Evolutionary conservation across 306 rosid genomes (phyloP).

Genomic region (Quercus gilva): DNA sequence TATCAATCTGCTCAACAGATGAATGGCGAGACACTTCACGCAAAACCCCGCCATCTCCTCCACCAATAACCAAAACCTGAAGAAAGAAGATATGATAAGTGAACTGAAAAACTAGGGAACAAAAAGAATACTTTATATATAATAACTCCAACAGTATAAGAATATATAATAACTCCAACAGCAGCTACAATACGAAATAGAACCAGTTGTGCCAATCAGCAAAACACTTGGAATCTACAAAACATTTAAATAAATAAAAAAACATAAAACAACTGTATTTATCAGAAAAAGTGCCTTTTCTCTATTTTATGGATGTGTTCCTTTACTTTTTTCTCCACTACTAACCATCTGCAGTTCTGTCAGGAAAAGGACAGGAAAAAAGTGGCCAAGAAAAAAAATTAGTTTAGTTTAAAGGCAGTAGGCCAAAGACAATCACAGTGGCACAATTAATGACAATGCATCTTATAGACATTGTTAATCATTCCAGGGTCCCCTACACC

Average conservation of each 20-base stretch:
- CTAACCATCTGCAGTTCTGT: neutral
- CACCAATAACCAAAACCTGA: constrained; percentile 98
- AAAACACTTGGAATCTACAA: neutral
- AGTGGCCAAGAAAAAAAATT: neutral
- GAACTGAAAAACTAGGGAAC: constrained; percentile 1
- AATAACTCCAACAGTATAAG: neutral
- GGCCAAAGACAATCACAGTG: constrained; percentile 3
- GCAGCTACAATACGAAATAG: neutral
- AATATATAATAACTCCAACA: neutral
- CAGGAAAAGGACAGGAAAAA: neutral
- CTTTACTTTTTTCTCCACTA: constrained; percentile 6
- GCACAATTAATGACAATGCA: neutral
- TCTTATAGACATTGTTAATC: neutral
- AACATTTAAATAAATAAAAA: neutral
- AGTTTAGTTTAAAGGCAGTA: neutral
- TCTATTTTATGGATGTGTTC: neutral
- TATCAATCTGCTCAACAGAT: constrained; percentile 79
- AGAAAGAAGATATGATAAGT: constrained; percentile 14
- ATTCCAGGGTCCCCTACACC: neutral
- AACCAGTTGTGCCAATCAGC: neutral
- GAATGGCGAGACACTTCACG: constrained; percentile 95
- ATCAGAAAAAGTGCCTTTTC: neutral
- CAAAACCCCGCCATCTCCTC: constrained; percentile 99
- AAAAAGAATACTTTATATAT: neutral
- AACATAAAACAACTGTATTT: neutral